Evolutionary conservation across 2,329 filamentous ascomycete genomes (phyloP), one percentile per base, ranked within the genome.

Genomic region (Penicillium sp.): DNA sequence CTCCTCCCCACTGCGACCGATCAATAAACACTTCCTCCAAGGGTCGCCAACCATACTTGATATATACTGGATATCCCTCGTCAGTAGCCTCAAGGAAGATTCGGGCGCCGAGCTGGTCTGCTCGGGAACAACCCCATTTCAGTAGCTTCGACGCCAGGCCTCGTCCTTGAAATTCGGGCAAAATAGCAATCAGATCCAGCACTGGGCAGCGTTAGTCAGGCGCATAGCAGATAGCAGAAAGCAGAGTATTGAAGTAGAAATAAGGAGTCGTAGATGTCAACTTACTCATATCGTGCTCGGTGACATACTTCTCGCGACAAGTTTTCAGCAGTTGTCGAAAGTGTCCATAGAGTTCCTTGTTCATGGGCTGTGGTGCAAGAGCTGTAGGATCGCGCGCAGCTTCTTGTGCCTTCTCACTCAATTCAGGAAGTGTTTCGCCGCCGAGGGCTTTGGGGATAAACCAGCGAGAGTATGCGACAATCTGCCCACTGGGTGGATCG

Each of bases 61-160:
- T 65, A 67, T 85, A 85, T 16, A 83, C 49, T 0, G 69, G 71
- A 53, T 70, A 75, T 2, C 79, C 82, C 14, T 73, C 74, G 0
- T 73, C 75, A 42, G 81, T 82, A 8, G 81, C 78, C 54, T 84
- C 81, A 1, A 85, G 65, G 64, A 79, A 85, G 9, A 76, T 73
- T 40, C 78, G 75, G 13, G 71, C 58, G 0, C 74, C 70, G 1
- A 72, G 75, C 5, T 66, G 69, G 60, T 83, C 81, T 1, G 80
- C 79, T 55, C 68, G 71, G 23, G 74, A 65, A 6, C 78, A 54
- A 0, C 82, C 82, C 79, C 79, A 84, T 23, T 67, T 65, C 34
- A 84, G 60, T 19, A 85, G 50, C 26, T 67, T 65, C 13, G 71
- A 71, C 0, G 75, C 80, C 0, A 76, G 74, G 0, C 82, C 82